Conservation (phyloP, 208 protist genomes). For the Acanthamoeba royreba region DNA sequence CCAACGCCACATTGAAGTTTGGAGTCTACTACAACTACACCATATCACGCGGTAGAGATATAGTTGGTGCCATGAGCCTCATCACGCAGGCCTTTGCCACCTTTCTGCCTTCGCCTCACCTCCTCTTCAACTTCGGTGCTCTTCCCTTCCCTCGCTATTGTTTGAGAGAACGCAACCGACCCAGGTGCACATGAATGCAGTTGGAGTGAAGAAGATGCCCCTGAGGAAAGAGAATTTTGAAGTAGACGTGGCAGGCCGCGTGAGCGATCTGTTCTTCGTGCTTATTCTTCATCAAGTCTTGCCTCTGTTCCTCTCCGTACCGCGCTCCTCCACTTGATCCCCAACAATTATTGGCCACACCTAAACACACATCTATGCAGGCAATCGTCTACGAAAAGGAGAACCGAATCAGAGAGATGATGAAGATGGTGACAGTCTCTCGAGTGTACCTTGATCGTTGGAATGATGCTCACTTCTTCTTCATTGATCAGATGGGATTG, state of each 20-base stretch:
- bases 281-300: conserved; percentile 47
- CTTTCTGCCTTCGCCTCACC: not conserved
- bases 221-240: not conserved
- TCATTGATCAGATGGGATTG: conserved; percentile 40
- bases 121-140: not conserved
- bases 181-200: no score
- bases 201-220: conserved; percentile 1
- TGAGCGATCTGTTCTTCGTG: conserved; percentile 12
- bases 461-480: not conserved
- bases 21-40: conserved; percentile 29
- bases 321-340: not conserved
- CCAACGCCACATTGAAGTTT: not conserved
- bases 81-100: conserved; percentile 6
- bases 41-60: not conserved
- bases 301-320: conserved; percentile 17
- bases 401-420: conserved; percentile 45
- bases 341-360: no score
- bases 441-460: not conserved
- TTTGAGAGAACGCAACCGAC: no score
- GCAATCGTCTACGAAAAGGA: conserved; percentile 56
- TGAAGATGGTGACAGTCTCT: conserved; percentile 63
- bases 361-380: not conserved
- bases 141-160: no score
- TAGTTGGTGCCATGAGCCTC: not conserved
- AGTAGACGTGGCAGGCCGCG: not conserved